Evolutionary conservation across 164 flowering plant species (phyloP).

Genomic region (Kalanchoe fedtschenkoi): DNA sequence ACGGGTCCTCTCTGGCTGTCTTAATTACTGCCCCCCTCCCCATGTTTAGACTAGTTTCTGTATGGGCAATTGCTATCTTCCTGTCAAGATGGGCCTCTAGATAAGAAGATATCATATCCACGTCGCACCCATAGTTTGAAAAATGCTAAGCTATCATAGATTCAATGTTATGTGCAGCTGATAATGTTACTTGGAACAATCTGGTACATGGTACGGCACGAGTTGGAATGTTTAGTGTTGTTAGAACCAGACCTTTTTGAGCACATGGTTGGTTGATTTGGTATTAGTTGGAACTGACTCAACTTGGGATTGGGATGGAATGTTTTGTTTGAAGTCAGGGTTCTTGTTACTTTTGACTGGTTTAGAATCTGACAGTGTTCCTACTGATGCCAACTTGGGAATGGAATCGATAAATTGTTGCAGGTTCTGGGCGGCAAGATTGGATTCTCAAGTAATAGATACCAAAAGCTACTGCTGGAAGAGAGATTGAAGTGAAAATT

Average conservation of each 20-base stretch:
- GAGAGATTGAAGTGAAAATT: conserved; percentile 3
- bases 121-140: not conserved
- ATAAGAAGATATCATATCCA: not conserved
- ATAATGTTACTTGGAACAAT: not conserved
- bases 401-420: not conserved
- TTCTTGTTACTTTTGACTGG: not conserved
- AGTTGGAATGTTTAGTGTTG: not conserved
- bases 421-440: not conserved
- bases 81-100: conserved; percentile 1
- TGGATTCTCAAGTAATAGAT: not conserved
- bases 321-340: not conserved
- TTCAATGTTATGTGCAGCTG: not conserved
- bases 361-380: too few species aligned
- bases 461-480: conserved; percentile 1
- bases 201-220: not conserved
- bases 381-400: not conserved
- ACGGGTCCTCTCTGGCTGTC: not conserved
- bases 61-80: not conserved
- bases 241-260: too few species aligned
- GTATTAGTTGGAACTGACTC: not conserved
- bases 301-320: not conserved
- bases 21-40: not conserved
- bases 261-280: not conserved
- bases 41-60: conserved; percentile 1
- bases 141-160: not conserved